Evolutionary conservation across 1,284 basidiomycete species (phyloP).

Genomic region (Malassezia arunalokei): DNA sequence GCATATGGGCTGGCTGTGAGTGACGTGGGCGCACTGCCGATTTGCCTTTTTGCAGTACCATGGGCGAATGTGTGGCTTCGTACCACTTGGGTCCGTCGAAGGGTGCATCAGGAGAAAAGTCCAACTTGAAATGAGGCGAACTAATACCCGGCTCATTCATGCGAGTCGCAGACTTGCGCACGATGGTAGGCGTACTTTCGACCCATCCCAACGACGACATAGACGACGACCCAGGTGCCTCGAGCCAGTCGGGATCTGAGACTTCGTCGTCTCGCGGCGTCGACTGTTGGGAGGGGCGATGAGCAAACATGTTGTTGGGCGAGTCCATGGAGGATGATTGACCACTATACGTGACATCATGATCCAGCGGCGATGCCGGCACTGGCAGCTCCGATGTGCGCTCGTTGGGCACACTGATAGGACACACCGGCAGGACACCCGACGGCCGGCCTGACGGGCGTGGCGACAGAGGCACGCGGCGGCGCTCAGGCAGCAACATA

Average conservation of each 20-base stretch:
- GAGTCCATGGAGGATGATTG: constrained; percentile 10
- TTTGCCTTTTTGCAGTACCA: constrained; percentile 14
- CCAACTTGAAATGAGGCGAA: too few species aligned
- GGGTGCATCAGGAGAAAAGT: too few species aligned
- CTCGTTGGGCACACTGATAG: neutral
- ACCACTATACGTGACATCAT: neutral
- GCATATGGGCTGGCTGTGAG: constrained; percentile 5
- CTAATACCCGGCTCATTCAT: too few species aligned
- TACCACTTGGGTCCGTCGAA: constrained; percentile 35
- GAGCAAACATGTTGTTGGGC: constrained; percentile 11
- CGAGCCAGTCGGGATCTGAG: neutral
- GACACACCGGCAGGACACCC: neutral
- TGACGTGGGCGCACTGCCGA: constrained; percentile 8
- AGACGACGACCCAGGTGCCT: neutral
- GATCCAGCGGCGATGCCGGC: constrained; percentile 1
- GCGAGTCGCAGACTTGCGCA: neutral
- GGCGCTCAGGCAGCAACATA: neutral
- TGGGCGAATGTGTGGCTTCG: constrained; percentile 30
- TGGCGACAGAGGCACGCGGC: neutral
- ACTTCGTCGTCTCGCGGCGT: neutral
- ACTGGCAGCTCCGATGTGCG: neutral
- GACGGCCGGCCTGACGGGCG: neutral
- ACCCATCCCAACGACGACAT: neutral
- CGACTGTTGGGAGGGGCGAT: neutral
- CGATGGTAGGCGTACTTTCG: neutral